phyloP scores from a whole-genome alignment of 768 basidiomycete species.

The Leccinum pellstonianum region DNA sequence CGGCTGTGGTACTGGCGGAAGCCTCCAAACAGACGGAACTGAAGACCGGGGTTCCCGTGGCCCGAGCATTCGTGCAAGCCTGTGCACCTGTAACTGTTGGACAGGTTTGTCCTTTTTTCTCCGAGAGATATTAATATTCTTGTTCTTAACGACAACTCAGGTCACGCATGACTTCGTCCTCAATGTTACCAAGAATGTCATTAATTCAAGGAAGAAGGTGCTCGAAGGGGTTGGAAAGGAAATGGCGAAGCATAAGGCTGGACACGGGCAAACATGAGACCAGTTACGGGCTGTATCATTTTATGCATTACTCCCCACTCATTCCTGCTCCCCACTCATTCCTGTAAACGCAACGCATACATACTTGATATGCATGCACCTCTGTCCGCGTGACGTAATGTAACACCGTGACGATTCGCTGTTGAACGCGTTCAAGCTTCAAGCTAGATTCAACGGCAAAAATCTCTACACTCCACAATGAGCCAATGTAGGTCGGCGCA shows the following conservation, averaged over 20 bases:
- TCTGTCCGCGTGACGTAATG: slow-evolving; percentile 10
- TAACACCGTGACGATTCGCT: slow-evolving; percentile 26
- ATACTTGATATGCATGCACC: slow-evolving; percentile 1
- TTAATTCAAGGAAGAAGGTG: slow-evolving; percentile 69
- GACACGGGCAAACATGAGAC: slow-evolving; percentile 33
- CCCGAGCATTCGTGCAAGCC: slow-evolving; percentile 47
- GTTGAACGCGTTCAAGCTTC: neutral
- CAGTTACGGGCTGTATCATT: neutral
- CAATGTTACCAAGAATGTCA: slow-evolving; percentile 59
- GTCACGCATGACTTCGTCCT: slow-evolving; percentile 64
- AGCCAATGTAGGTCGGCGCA: slow-evolving; percentile 39
- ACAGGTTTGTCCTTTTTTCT: slow-evolving; percentile 29
- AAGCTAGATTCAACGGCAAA: neutral
- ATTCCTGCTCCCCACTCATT: slow-evolving; percentile 5
- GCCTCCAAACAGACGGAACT: slow-evolving; percentile 69
- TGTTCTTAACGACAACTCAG: slow-evolving; percentile 34
- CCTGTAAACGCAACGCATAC: slow-evolving; percentile 13
- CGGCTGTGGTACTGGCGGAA: slow-evolving; percentile 68
- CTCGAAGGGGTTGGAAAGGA: slow-evolving; percentile 73
- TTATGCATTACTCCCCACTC: slow-evolving; percentile 25
- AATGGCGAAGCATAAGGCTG: slow-evolving; percentile 49
- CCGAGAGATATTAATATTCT: neutral
- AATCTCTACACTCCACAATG: slow-evolving; percentile 30
- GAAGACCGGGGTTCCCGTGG: slow-evolving; percentile 48
- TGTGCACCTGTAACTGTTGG: slow-evolving; percentile 43